Evolutionary conservation across 2,329 filamentous ascomycete species (phyloP).

Genomic region (Amesomyces nigricolor): DNA sequence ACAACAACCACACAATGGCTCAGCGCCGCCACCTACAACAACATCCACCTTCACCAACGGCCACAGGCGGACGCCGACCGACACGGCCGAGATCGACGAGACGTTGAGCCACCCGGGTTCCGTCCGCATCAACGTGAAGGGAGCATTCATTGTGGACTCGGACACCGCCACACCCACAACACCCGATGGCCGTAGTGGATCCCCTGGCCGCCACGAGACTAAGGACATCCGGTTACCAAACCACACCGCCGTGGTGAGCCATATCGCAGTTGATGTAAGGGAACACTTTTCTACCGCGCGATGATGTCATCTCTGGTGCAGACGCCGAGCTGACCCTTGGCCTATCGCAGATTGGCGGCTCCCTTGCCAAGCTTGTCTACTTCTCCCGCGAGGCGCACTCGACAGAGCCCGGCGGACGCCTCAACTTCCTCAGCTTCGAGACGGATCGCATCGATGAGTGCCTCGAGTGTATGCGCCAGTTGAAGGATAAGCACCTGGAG

Average conservation of each 20-base stretch:
- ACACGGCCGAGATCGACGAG: conserved; percentile 53
- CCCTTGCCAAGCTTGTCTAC: conserved; percentile 93
- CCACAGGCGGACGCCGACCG: conserved; percentile 36
- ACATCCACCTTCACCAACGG: background rate
- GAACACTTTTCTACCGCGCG: conserved; percentile 23
- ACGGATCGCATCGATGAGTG: conserved; percentile 91
- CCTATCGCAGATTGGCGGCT: conserved; percentile 74
- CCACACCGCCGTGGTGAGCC: conserved; percentile 90
- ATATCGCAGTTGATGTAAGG: conserved; percentile 90
- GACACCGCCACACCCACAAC: conserved; percentile 51
- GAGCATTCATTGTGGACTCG: conserved; percentile 92
- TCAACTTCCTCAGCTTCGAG: conserved; percentile 96
- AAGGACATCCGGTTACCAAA: conserved; percentile 95
- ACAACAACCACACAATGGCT: background rate
- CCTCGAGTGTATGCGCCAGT: conserved; percentile 80
- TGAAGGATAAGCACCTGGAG: conserved; percentile 75
- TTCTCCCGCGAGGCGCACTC: conserved; percentile 84
- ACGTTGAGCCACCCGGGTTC: conserved; percentile 59
- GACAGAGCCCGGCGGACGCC: conserved; percentile 73
- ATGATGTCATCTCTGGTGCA: conserved; percentile 22
- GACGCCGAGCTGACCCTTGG: conserved; percentile 3
- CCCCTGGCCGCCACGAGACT: conserved; percentile 59
- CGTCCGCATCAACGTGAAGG: conserved; percentile 93
- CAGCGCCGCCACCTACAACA: conserved; percentile 1
- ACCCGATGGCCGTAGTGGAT: conserved; percentile 40